Conservation (phyloP, 345 rosid genomes). For the Populus tremula region DNA sequence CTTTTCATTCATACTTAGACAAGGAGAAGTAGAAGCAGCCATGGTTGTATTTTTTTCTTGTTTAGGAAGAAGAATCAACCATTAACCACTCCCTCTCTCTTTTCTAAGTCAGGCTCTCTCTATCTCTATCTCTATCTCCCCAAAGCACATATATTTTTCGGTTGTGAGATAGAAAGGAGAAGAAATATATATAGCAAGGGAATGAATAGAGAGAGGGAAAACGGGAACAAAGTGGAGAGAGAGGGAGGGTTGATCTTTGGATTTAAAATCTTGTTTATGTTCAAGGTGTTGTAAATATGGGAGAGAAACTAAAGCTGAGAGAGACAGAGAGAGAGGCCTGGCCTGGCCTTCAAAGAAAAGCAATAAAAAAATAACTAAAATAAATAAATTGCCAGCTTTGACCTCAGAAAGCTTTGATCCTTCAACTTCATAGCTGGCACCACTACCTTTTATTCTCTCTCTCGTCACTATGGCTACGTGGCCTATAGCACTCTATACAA, state of each 20-base stretch:
- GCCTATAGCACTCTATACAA: constrained; percentile 23
- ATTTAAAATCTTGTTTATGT: not conserved
- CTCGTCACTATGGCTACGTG: constrained; percentile 16
- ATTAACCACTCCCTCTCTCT: constrained; percentile 5
- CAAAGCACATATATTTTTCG: constrained; percentile 32
- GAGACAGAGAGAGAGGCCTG: constrained; percentile 10
- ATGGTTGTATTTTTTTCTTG: constrained; percentile 27
- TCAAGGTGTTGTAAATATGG: constrained; percentile 1
- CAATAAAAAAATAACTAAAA: not conserved
- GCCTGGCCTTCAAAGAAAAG: constrained; percentile 1
- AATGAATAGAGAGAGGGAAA: constrained; percentile 21
- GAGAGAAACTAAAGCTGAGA: not conserved
- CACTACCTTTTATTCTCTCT: constrained; percentile 53
- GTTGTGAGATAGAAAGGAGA: constrained; percentile 12
- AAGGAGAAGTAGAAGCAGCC: constrained; percentile 45
- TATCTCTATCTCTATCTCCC: not conserved
- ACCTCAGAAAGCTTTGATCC: constrained; percentile 70
- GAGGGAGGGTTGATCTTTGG: constrained; percentile 11
- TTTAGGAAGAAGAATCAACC: constrained; percentile 29
- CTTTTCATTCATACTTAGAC: constrained; percentile 38
- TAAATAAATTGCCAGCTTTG: constrained; percentile 65
- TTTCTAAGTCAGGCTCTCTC: not conserved
- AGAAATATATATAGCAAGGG: constrained; percentile 27
- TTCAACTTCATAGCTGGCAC: constrained; percentile 80
- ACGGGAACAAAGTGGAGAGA: constrained; percentile 23